A percentile compares a stretch with the other conserved stretches of the same genome.
Evolutionary conservation across 495 filamentous ascomycete species (phyloP).

Genomic region (Trichocladium antarcticum): DNA sequence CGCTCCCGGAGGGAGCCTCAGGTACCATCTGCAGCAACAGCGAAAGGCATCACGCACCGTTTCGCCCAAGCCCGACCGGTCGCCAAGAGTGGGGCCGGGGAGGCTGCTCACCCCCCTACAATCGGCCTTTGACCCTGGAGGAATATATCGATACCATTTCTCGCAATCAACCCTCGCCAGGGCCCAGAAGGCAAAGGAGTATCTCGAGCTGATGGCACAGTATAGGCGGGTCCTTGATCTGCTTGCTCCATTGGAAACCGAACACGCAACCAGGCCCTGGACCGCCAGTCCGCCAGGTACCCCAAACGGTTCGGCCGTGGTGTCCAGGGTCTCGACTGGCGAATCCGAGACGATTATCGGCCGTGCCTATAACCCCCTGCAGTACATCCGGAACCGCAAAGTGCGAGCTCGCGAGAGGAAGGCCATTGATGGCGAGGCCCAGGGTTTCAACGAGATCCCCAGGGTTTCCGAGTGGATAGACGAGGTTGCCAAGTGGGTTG

Average conservation of each 20-base stretch:
- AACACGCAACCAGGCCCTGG: constrained; percentile 15
- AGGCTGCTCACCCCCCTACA: constrained; percentile 35
- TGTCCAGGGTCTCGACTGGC: constrained; percentile 5
- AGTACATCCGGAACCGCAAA: constrained; percentile 75
- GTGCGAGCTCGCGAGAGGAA: constrained; percentile 62
- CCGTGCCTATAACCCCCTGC: constrained; percentile 73
- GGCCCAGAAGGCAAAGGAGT: constrained; percentile 64
- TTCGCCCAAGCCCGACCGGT: constrained; percentile 43
- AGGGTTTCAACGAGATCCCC: constrained; percentile 63
- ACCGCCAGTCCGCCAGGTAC: constrained; percentile 24
- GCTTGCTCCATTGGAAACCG: constrained; percentile 57
- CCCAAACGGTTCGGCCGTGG: constrained; percentile 19
- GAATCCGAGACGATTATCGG: constrained; percentile 30
- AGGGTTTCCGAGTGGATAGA: constrained; percentile 66
- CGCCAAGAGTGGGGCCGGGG: constrained; percentile 25
- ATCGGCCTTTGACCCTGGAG: constrained; percentile 31
- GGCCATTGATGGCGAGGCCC: constrained; percentile 55
- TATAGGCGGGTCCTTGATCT: constrained; percentile 66
- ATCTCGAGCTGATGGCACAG: constrained; percentile 69
- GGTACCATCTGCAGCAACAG: constrained; percentile 57
- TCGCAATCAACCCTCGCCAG: constrained; percentile 67
- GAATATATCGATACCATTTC: constrained; percentile 47
- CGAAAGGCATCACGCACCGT: constrained; percentile 46
- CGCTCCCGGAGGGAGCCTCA: constrained; percentile 43
- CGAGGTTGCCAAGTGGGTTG: constrained; percentile 45